Evolutionary conservation across 179 eudicot genomes (phyloP).

Genomic region (Amaranthus tricolor): DNA sequence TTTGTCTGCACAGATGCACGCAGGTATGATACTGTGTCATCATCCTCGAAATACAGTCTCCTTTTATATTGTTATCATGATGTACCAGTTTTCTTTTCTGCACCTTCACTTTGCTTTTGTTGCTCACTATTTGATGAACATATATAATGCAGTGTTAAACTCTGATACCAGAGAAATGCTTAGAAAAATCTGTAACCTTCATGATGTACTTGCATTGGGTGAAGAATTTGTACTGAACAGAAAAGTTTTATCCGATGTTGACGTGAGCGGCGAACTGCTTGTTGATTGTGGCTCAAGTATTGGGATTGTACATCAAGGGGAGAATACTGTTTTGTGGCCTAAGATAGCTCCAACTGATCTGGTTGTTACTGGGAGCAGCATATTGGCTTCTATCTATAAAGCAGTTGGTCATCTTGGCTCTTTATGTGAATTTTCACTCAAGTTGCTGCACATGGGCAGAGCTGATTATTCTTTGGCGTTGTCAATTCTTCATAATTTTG

Average conservation of each 20-base stretch:
- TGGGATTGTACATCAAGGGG: slow-evolving; percentile 35
- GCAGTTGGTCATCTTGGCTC: slow-evolving; percentile 46
- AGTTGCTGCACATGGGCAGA: slow-evolving; percentile 35
- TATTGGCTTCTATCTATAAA: slow-evolving; percentile 63
- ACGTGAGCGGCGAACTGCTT: slow-evolving; percentile 27
- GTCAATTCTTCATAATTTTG: slow-evolving; percentile 70
- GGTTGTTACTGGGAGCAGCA: slow-evolving; percentile 49
- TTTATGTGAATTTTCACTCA: slow-evolving; percentile 62
- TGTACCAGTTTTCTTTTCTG: neutral
- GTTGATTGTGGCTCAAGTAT: slow-evolving; percentile 25
- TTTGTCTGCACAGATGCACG: slow-evolving; percentile 35
- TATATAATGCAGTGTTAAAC: slow-evolving; percentile 51
- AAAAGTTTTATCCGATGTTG: slow-evolving; percentile 36
- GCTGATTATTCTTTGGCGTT: slow-evolving; percentile 36
- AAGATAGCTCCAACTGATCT: slow-evolving; percentile 43
- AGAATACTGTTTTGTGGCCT: slow-evolving; percentile 27
- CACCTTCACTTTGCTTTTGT: neutral
- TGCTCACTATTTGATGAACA: slow-evolving; percentile 1
- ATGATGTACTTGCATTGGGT: slow-evolving; percentile 49
- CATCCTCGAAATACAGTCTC: neutral
- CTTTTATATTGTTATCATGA: neutral
- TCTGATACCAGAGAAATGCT: slow-evolving; percentile 38
- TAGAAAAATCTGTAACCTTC: slow-evolving; percentile 41
- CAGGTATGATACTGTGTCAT: slow-evolving; percentile 41
- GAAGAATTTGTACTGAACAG: slow-evolving; percentile 57